phyloP scores from a whole-genome alignment of 306 rosid genomes.

The Sindora glabra region DNA sequence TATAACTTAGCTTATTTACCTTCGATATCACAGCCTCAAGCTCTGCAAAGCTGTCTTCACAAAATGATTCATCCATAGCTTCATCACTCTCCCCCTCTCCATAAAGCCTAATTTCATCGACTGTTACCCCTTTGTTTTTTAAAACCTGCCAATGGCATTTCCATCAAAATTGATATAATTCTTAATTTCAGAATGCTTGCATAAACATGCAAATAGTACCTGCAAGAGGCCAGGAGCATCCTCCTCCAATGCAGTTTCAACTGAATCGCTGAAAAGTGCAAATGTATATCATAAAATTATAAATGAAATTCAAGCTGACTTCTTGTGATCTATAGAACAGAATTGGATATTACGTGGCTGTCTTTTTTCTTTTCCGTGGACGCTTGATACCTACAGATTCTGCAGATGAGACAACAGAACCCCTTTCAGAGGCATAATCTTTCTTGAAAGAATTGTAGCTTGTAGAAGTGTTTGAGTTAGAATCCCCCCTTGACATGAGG shows the following conservation, averaged over 20 bases:
- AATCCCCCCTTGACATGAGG: conserved; percentile 27
- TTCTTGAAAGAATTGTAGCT: conserved; percentile 24
- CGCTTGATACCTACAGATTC: conserved; percentile 27
- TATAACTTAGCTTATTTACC: conserved; percentile 32
- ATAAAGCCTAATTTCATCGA: conserved; percentile 80
- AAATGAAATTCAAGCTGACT: not conserved
- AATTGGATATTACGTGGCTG: conserved; percentile 58
- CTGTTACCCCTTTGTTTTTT: conserved; percentile 57
- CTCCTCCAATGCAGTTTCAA: conserved; percentile 80
- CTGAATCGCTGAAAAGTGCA: conserved; percentile 59
- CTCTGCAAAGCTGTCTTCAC: conserved; percentile 62
- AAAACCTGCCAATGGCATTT: conserved; percentile 53
- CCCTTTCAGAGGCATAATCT: conserved; percentile 4
- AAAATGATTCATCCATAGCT: conserved; percentile 52
- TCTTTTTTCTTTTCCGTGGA: conserved; percentile 58
- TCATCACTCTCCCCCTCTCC: conserved; percentile 65
- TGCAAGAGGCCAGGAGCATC: conserved; percentile 96
- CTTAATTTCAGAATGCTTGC: conserved; percentile 16
- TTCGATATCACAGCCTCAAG: conserved; percentile 72
- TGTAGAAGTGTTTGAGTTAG: conserved; percentile 12
- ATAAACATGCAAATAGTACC: conserved; percentile 36
- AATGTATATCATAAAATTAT: conserved; percentile 1
- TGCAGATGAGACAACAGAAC: conserved; percentile 22
- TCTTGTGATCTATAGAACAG: not conserved
- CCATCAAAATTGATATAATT: conserved; percentile 21